Evolutionary conservation across 768 basidiomycete genomes (phyloP).

Genomic region (Lactarius sp.): DNA sequence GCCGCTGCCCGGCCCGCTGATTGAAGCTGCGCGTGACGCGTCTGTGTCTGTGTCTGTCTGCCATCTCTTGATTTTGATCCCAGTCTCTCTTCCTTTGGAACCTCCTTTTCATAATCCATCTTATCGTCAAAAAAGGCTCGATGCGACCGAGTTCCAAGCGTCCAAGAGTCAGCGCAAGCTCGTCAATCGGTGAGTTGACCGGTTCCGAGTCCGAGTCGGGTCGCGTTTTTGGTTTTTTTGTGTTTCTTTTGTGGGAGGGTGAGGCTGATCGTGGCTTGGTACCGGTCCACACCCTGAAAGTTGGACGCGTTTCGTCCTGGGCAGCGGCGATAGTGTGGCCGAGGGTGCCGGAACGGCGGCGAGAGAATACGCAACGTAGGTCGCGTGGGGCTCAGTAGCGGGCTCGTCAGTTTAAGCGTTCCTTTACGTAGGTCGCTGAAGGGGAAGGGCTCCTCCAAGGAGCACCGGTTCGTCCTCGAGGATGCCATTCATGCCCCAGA

Average conservation of each 20-base stretch:
- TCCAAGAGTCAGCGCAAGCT: constrained; percentile 73
- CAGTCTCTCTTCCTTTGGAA: not conserved
- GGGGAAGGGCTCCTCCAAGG: constrained; percentile 4
- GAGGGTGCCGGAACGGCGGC: constrained; percentile 29
- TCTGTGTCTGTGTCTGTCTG: not conserved
- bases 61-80: not conserved
- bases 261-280: not conserved
- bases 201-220: not conserved
- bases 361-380: constrained; percentile 29
- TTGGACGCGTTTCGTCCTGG: constrained; percentile 66
- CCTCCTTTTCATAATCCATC: not conserved
- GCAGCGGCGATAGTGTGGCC: constrained; percentile 38
- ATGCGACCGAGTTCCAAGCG: constrained; percentile 58
- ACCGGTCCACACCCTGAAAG: constrained; percentile 33
- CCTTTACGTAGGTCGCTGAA: not conserved
- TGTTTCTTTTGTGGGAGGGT: not conserved
- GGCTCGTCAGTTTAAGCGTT: not conserved
- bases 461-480: constrained; percentile 38
- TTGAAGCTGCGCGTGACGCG: too few species aligned
- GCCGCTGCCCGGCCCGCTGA: not conserved
- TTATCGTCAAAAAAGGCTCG: constrained; percentile 44
- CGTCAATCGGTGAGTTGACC: constrained; percentile 51
- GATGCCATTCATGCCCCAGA: constrained; percentile 57
- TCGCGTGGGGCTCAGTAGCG: constrained; percentile 8
- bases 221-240: not conserved